A percentile compares a stretch with the other conserved stretches of the same genome.
phyloP scores from a whole-genome alignment of 441 rosid genomes.

The Croton setiger region DNA sequence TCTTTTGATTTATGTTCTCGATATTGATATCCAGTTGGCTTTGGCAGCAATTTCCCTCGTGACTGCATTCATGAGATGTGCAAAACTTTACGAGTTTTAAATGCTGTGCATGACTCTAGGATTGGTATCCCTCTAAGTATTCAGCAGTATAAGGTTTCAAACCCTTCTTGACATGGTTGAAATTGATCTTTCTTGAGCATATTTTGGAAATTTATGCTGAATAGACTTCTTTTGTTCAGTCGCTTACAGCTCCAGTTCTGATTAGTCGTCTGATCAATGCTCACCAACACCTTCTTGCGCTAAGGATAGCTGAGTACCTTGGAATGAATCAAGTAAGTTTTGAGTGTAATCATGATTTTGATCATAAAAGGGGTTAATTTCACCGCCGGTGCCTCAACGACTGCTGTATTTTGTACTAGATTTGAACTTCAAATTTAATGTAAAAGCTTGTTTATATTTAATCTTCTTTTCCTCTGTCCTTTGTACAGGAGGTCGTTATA shows the following conservation, averaged over 20 bases:
- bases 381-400: too few relatives aligned
- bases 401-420: too few relatives aligned
- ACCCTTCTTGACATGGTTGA: conserved; percentile 22
- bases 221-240: conserved; percentile 43
- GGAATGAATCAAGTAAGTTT: conserved; percentile 89
- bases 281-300: conserved; percentile 84
- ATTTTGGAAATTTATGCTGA: conserved; percentile 23
- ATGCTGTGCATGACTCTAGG: conserved; percentile 73
- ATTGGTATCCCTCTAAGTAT: conserved; percentile 94
- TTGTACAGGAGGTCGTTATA: conserved; percentile 82
- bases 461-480: background rate
- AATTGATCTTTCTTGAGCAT: conserved; percentile 15
- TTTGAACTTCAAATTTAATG: background rate
- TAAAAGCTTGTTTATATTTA: conserved; percentile 2
- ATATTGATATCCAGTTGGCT: conserved; percentile 65
- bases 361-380: background rate
- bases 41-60: conserved; percentile 90
- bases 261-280: conserved; percentile 90
- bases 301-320: conserved; percentile 82
- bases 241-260: conserved; percentile 80
- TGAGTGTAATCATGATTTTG: background rate
- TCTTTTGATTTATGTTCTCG: conserved; percentile 41
- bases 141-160: conserved; percentile 84
- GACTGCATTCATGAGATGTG: conserved; percentile 91
- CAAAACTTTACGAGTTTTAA: conserved; percentile 85